Evolutionary conservation across 345 rosid genomes (phyloP).

Genomic region (Melaleuca alternifolia): DNA sequence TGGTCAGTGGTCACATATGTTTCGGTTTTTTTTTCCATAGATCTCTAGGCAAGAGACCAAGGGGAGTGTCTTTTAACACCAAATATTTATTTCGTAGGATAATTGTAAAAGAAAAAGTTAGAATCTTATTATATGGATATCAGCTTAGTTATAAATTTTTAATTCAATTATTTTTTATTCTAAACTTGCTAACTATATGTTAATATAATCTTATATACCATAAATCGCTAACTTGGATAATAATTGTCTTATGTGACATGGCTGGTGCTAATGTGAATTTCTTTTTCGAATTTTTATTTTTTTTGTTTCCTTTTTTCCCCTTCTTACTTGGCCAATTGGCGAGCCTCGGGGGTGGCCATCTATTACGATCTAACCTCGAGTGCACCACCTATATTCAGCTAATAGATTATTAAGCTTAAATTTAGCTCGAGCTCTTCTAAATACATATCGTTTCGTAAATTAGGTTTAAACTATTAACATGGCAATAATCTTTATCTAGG

Average conservation of each 20-base stretch:
- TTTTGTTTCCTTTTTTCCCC: background rate
- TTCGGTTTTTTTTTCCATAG: background rate
- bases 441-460: too few species aligned
- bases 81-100: background rate
- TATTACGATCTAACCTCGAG: too few species aligned
- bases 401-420: too few species aligned
- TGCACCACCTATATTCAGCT: too few species aligned
- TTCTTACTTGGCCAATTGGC: background rate
- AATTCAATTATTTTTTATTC: background rate
- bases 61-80: background rate
- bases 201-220: fast-evolving
- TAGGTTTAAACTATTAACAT: too few species aligned
- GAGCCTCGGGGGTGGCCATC: background rate
- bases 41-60: background rate
- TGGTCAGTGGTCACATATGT: background rate
- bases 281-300: fast-evolving
- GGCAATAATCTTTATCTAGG: too few species aligned
- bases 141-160: background rate
- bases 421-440: too few species aligned
- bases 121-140: background rate
- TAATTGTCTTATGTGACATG: fast-evolving
- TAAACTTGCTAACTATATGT: fast-evolving
- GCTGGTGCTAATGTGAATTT: fast-evolving
- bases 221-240: fast-evolving
- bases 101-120: background rate